A percentile compares a stretch with the other conserved stretches of the same genome.
Evolutionary conservation across 2,329 filamentous ascomycete species (phyloP).

Genomic region (Endocalyx cinctus): DNA sequence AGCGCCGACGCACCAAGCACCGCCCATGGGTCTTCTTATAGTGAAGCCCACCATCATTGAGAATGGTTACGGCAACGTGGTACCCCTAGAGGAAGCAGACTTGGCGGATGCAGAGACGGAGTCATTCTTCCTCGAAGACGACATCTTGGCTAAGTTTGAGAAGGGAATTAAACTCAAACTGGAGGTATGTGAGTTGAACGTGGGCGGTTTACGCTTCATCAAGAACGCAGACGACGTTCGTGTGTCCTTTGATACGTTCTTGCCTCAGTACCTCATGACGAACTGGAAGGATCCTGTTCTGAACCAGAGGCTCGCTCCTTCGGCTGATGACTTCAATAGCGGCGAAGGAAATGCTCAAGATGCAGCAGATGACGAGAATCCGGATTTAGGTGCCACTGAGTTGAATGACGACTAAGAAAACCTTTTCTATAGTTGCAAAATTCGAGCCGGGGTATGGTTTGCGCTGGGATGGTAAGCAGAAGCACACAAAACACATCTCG

Average conservation of each 20-base stretch:
- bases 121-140: constrained; percentile 53
- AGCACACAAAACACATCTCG: no score
- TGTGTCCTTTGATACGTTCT: constrained; percentile 59
- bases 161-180: constrained; percentile 61
- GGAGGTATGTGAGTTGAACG: constrained; percentile 51
- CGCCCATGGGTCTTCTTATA: constrained; percentile 40
- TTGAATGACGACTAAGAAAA: no score
- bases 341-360: constrained; percentile 17
- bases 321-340: constrained; percentile 32
- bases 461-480: no score
- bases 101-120: constrained; percentile 16
- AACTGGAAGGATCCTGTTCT: constrained; percentile 55
- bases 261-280: constrained; percentile 66
- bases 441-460: no score
- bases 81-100: constrained; percentile 26
- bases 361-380: not conserved
- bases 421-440: no score
- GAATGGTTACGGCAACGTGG: constrained; percentile 42
- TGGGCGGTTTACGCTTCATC: constrained; percentile 58
- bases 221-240: constrained; percentile 51
- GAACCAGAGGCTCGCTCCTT: constrained; percentile 42
- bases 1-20: constrained; percentile 21
- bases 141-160: constrained; percentile 47
- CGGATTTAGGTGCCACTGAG: no score
- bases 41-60: constrained; percentile 42